A percentile compares a stretch with the other conserved stretches of the same genome.
Evolutionary conservation across 1,284 basidiomycete species (phyloP).

Genomic region (Peniophora sp.): DNA sequence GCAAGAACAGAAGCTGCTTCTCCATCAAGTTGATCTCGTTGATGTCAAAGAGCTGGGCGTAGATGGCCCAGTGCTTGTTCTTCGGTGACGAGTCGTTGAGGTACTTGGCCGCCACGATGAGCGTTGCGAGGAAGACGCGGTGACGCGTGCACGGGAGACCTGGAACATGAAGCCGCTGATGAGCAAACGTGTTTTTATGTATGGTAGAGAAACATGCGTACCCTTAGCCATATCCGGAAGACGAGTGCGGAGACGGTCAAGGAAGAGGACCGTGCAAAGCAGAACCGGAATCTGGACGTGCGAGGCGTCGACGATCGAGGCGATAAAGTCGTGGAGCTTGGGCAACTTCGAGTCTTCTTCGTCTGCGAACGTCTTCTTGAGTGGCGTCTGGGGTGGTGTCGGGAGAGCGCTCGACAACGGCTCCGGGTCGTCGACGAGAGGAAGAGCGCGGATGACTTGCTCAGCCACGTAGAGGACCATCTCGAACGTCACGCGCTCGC

Average conservation of each 20-base stretch:
- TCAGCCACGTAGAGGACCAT: slow-evolving; percentile 76
- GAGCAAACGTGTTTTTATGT: too few relatives aligned
- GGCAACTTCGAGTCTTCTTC: slow-evolving; percentile 24
- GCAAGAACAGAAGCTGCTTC: slow-evolving; percentile 82
- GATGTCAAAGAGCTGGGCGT: slow-evolving; percentile 70
- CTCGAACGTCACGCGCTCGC: slow-evolving; percentile 67
- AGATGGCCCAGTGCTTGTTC: slow-evolving; percentile 88
- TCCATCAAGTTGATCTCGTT: slow-evolving; percentile 95
- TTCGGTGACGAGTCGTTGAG: slow-evolving; percentile 94
- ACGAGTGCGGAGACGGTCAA: slow-evolving; percentile 78
- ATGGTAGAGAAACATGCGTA: slow-evolving; percentile 20
- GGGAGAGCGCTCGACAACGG: slow-evolving; percentile 25
- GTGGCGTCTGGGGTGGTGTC: slow-evolving; percentile 50
- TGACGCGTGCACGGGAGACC: slow-evolving; percentile 91
- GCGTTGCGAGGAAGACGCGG: slow-evolving; percentile 90
- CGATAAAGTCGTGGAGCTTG: slow-evolving; percentile 80
- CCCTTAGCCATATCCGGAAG: slow-evolving; percentile 86
- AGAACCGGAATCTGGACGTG: slow-evolving; percentile 92
- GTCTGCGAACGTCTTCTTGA: slow-evolving; percentile 32
- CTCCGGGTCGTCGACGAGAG: slow-evolving; percentile 35
- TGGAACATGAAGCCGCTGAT: slow-evolving; percentile 6
- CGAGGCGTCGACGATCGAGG: slow-evolving; percentile 75
- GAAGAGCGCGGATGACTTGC: slow-evolving; percentile 58
- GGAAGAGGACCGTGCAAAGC: slow-evolving; percentile 88
- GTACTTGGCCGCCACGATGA: slow-evolving; percentile 97